A percentile compares a stretch with the other conserved stretches of the same genome.
phyloP scores from a whole-genome alignment of 495 filamentous ascomycete genomes.

The Sordaria brevicollis region DNA sequence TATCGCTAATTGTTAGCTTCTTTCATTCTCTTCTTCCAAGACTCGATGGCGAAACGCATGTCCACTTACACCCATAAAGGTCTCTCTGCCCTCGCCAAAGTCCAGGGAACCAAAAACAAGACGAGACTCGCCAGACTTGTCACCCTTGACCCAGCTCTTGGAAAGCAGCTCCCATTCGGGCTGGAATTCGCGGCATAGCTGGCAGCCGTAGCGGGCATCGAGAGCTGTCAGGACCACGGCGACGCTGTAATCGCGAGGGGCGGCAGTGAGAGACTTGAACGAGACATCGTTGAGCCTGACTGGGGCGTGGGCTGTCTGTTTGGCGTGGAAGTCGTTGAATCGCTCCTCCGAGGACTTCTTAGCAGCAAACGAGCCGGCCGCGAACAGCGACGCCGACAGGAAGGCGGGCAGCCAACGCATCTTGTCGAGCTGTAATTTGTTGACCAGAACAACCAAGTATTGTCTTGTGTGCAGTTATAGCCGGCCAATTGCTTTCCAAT shows the following conservation, averaged over 20 bases:
- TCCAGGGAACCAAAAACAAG: slow-evolving; percentile 81
- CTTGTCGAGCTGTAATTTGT: slow-evolving; percentile 15
- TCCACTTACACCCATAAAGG: slow-evolving; percentile 93
- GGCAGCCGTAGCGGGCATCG: slow-evolving; percentile 75
- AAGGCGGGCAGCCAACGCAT: slow-evolving; percentile 50
- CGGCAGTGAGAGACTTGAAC: slow-evolving; percentile 63
- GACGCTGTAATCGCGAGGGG: slow-evolving; percentile 74
- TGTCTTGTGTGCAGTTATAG: background rate
- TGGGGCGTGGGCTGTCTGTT: slow-evolving; percentile 54
- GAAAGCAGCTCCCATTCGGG: slow-evolving; percentile 88
- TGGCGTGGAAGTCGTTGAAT: slow-evolving; percentile 58
- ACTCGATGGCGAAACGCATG: slow-evolving; percentile 11
- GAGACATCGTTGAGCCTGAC: slow-evolving; percentile 64
- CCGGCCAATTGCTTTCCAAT: slow-evolving; percentile 14
- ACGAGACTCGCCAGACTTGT: slow-evolving; percentile 60
- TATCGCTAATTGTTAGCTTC: background rate
- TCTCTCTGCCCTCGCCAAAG: slow-evolving; percentile 72
- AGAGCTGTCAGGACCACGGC: slow-evolving; percentile 81
- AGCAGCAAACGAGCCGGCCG: slow-evolving; percentile 43
- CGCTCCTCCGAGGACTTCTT: slow-evolving; percentile 43
- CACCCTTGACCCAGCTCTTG: slow-evolving; percentile 77
- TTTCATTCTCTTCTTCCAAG: slow-evolving; percentile 1
- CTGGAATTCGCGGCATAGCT: slow-evolving; percentile 81
- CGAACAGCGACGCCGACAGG: slow-evolving; percentile 42
- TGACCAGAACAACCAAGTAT: slow-evolving; percentile 1